Base-by-base conservation (phyloP, 495 filamentous ascomycete genomes). In the Terfezia boudieri region DNA sequence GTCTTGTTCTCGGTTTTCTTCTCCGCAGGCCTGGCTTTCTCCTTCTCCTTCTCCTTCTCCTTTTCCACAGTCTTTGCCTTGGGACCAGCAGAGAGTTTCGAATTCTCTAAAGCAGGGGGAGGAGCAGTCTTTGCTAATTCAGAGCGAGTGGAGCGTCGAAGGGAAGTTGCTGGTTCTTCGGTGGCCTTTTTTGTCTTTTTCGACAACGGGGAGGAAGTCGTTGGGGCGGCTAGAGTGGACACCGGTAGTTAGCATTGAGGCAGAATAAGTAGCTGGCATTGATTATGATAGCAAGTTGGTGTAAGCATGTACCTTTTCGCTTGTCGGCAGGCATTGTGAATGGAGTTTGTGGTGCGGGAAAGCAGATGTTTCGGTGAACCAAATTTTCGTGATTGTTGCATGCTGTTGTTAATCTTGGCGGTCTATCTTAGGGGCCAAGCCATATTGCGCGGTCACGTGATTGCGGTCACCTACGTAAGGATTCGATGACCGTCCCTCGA, bases 171-270 rank as follows among this genome's bases (percentile, higher is more conserved):
- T 26, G 26, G 4, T 32, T 1, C 26, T 32, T 32, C 57, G 51
- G 68, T 63, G 64, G 67, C 69, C 63, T 79, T 80, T 58, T 73
- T 74, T 36, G 71, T 69, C 64, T 78, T 78, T 68, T 81, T 82
- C 38, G 76, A 66, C 48, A 68, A 69, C 54, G 76, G 67, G 53
- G 79, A 75, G 56, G 69, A 68, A 52, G 69, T 74, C 52, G 65
- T 59, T 41, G 68, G 67, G 50, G 67, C 66, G 49, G 71, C 71
- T 67, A 64, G 56, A 57, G 59, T 52, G 35, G 58, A 59, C 14
- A 48, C 14, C 14, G 14, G 35, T 20, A 54, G 51, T 43, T 38
- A 32, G 26, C 26, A 32, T 32, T 32, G 7, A 7, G 56, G 70
- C 61, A 74, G 55, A 61, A 55, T 52, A 41, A 37, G 11, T 55